Evolutionary conservation across 768 basidiomycete species (phyloP).

Genomic region (Kondoa malvinella): DNA sequence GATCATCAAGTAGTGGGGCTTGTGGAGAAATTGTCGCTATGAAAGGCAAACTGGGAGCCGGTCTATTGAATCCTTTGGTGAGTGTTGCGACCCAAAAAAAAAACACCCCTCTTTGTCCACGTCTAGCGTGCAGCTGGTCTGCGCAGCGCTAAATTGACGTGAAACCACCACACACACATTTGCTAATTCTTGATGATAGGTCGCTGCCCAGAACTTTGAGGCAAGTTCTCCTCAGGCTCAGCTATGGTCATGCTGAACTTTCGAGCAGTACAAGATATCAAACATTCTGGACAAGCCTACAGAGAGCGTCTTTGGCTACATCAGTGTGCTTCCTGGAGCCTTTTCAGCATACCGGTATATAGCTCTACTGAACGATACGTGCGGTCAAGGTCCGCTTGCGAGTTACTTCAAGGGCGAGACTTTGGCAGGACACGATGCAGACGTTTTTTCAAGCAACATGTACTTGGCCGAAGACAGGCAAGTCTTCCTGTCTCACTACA

Average conservation of each 20-base stretch:
- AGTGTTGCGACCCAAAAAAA: no score
- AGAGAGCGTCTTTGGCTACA: constrained; percentile 45
- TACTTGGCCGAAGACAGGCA: constrained; percentile 59
- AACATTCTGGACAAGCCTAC: constrained; percentile 91
- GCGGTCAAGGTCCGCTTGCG: constrained; percentile 47
- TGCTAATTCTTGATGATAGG: not conserved
- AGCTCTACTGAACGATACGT: constrained; percentile 33
- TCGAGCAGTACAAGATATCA: not conserved
- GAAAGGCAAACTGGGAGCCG: constrained; percentile 75
- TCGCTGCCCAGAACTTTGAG: constrained; percentile 14
- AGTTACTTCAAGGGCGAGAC: constrained; percentile 87
- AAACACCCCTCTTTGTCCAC: no score
- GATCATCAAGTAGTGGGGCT: no score
- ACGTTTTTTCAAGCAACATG: constrained; percentile 29
- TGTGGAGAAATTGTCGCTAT: constrained; percentile 57
- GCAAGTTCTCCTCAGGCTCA: not conserved
- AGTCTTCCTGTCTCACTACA: not conserved
- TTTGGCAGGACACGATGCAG: constrained; percentile 39
- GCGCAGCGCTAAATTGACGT: constrained; percentile 89
- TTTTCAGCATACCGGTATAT: constrained; percentile 76
- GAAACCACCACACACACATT: constrained; percentile 39
- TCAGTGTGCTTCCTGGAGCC: constrained; percentile 59
- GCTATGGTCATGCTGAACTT: not conserved
- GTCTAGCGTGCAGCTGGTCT: no score
- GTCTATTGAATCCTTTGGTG: constrained; percentile 50